These are phyloP conservation scores for Hirsutella rhossiliensis DNA, from an alignment of 2,329 filamentous ascomycete genomes.

Conservation along the genomic window DNA sequence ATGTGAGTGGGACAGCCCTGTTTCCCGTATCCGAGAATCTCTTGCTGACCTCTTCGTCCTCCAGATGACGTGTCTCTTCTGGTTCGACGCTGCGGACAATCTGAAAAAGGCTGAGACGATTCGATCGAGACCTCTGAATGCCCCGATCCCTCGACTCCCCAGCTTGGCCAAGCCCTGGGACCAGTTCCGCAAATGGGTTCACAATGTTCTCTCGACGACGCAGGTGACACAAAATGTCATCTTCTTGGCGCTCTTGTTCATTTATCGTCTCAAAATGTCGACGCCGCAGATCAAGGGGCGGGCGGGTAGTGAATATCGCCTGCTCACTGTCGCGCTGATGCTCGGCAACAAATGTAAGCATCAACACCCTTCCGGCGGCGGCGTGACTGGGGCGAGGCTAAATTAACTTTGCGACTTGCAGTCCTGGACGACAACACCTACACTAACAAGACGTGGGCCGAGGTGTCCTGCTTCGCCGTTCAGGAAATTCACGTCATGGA, in stretches of 20 bases:
- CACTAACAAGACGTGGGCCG: constrained; percentile 98
- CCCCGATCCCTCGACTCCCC: constrained; percentile 41
- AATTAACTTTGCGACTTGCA: constrained; percentile 19
- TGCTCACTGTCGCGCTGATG: constrained; percentile 93
- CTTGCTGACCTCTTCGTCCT: background rate
- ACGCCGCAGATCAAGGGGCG: constrained; percentile 86
- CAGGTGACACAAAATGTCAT: constrained; percentile 96
- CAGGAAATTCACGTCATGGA: constrained; percentile 98
- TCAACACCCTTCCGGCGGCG: too few relatives aligned
- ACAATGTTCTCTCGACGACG: constrained; percentile 80
- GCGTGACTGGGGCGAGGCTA: constrained; percentile 5
- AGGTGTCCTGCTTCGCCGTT: constrained; percentile 89
- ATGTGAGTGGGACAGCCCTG: constrained; percentile 38
- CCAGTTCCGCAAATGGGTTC: constrained; percentile 88
- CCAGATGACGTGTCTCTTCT: constrained; percentile 91
- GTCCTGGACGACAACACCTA: constrained; percentile 97
- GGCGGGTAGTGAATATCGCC: constrained; percentile 81
- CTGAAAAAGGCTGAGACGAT: constrained; percentile 62
- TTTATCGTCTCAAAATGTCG: constrained; percentile 82
- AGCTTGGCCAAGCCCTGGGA: constrained; percentile 63
- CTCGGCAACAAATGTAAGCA: constrained; percentile 85
- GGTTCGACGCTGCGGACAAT: constrained; percentile 84
- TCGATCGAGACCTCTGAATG: constrained; percentile 25
- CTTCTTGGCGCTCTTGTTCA: constrained; percentile 77
- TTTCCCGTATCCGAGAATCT: background rate